A percentile compares a stretch with the other conserved stretches of the same genome.
Evolutionary conservation across 2,329 filamentous ascomycete genomes (phyloP).

Genomic region (Zymoseptoria crescenta): DNA sequence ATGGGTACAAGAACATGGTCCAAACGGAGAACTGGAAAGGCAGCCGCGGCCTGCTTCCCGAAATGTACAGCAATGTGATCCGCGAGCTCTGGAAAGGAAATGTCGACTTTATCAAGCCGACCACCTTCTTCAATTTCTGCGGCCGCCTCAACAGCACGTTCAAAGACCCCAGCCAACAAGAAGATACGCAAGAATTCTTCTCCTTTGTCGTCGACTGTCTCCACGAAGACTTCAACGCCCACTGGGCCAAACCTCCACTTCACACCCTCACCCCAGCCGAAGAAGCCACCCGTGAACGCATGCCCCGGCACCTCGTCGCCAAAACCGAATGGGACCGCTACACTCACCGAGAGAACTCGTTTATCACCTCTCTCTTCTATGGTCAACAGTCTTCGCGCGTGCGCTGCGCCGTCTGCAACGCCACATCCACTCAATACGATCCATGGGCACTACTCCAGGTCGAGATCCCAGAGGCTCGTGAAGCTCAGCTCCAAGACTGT

Average conservation of each 20-base stretch:
- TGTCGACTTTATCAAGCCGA: conserved; percentile 38
- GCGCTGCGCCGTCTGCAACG: conserved; percentile 53
- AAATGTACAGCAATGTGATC: conserved; percentile 54
- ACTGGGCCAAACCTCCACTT: conserved; percentile 52
- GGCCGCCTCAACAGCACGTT: conserved; percentile 58
- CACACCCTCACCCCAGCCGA: conserved; percentile 51
- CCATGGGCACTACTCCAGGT: conserved; percentile 65
- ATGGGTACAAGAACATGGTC: conserved; percentile 52
- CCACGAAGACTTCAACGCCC: conserved; percentile 75
- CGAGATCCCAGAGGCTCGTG: conserved; percentile 56
- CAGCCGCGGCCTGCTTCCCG: conserved; percentile 55
- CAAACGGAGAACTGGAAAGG: conserved; percentile 56
- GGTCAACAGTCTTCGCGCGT: conserved; percentile 59
- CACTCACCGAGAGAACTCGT: conserved; percentile 65
- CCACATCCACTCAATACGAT: conserved; percentile 60
- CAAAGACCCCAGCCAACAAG: conserved; percentile 52
- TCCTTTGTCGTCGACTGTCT: conserved; percentile 73
- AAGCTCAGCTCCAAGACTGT: conserved; percentile 58
- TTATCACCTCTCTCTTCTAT: conserved; percentile 72
- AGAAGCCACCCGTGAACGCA: conserved; percentile 53
- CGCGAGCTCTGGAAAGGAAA: conserved; percentile 57
- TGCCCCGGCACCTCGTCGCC: conserved; percentile 57
- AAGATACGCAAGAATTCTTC: conserved; percentile 87
- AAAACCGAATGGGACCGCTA: conserved; percentile 68
- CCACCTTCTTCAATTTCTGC: conserved; percentile 51